Base-by-base conservation (phyloP, 1,284 basidiomycete genomes). In the Cryptococcus floricola region DNA sequence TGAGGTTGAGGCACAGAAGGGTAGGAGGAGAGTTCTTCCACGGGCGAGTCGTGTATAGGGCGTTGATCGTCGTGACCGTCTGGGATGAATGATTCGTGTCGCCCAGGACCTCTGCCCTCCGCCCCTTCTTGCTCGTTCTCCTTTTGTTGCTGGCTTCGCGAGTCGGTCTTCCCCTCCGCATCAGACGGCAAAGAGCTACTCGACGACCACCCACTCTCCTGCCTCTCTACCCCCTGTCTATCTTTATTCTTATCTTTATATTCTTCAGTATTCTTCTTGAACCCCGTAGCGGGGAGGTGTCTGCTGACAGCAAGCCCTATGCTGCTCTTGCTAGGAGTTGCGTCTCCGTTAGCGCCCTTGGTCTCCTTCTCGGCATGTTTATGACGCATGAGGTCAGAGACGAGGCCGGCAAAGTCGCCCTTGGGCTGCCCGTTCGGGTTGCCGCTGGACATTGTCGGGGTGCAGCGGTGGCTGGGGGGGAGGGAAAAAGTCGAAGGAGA, bases 81-180 rank as follows among this genome's bases (percentile, higher is more conserved):
- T 6, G 47, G 25, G 14, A 49, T 31, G 16, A 66, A 39, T 13
- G 42, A 38, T 52, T 73, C 71, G 54, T 73, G 71, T 43, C 52
- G 25, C 7, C 71, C 70, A 16, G 59, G 57, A 12, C 70, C 70
- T 8, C 59, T 39, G 0, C 71, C 71, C 18, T 51, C 56, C 0
- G 71, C 52, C 19, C 65, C 66, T 47, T 73, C 69, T 53, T 71
- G 71, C 4, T 62, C 58, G 12, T 50, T 18, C n/a, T 53, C 52
- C 47, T 46, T 55, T 34, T 67, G 49, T 19, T 25, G 28, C 10
- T 56, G 48, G 2, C 56, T 54, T 4, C 63, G 34, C 12, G 41
- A 28, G 39, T 66, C 59, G 2, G 53, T 59, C 6, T 50, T 52
- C 4, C 56, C 57, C 16, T 48, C 54, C 14, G 60, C 64, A 31